Evolutionary conservation across 352 stramenopile genomes (phyloP).

Genomic region (Phytophthora tubulina): DNA sequence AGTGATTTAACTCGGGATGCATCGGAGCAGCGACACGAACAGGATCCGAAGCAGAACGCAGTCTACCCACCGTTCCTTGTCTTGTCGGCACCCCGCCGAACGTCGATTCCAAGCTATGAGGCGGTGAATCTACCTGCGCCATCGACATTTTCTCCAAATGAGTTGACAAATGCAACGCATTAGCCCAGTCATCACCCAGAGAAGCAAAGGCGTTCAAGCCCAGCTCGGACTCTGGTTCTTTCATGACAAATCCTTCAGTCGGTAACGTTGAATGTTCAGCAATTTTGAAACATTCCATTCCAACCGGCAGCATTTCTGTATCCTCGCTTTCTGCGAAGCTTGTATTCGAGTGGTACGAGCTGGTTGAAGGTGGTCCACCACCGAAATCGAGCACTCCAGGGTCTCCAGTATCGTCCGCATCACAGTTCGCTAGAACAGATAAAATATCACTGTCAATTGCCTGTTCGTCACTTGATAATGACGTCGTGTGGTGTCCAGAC

Average conservation of each 20-base stretch:
- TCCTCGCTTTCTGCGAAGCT: slow-evolving; percentile 45
- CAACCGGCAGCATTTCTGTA: slow-evolving; percentile 49
- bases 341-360: slow-evolving; percentile 43
- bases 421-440: slow-evolving; percentile 69
- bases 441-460: slow-evolving; percentile 84
- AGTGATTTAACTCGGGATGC: slow-evolving; percentile 18
- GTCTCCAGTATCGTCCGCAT: slow-evolving; percentile 49
- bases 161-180: slow-evolving; percentile 60
- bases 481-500: slow-evolving; percentile 35
- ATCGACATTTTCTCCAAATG: slow-evolving; percentile 81
- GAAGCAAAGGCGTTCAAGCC: slow-evolving; percentile 37
- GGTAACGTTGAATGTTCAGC: slow-evolving; percentile 24
- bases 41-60: slow-evolving; percentile 39
- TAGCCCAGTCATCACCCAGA: slow-evolving; percentile 41
- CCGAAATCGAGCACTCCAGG: slow-evolving; percentile 32
- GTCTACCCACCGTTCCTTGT: slow-evolving; percentile 5
- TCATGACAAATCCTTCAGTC: slow-evolving; percentile 24
- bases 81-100: slow-evolving; percentile 13
- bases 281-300: slow-evolving; percentile 60
- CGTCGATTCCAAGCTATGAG: slow-evolving; percentile 18
- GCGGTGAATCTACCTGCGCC: slow-evolving; percentile 35
- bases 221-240: slow-evolving; percentile 36
- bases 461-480: slow-evolving; percentile 64
- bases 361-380: slow-evolving; percentile 17
- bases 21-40: slow-evolving; percentile 20